Evolutionary conservation across 208 protist genomes (phyloP).

Genomic region (Crithidia expoeki): DNA sequence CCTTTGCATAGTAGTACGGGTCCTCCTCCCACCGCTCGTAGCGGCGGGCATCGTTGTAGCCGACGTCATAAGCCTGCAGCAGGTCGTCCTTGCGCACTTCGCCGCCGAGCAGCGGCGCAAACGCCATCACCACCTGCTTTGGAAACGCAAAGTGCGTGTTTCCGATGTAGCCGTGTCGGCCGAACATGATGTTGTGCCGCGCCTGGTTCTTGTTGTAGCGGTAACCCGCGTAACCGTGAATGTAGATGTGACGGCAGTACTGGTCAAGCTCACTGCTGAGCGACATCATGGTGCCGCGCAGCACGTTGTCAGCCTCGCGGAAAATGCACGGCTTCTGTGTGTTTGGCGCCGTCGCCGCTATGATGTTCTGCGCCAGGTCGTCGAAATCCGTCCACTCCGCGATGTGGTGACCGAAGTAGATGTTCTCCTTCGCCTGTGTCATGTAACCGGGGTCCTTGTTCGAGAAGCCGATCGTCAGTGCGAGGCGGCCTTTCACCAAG

Average conservation of each 20-base stretch:
- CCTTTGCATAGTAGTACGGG: constrained; percentile 88
- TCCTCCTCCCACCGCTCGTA: constrained; percentile 93
- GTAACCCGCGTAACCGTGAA: constrained; percentile 86
- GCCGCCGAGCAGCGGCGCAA: constrained; percentile 67
- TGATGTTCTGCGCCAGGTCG: constrained; percentile 84
- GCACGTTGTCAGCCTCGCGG: constrained; percentile 84
- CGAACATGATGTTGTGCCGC: constrained; percentile 88
- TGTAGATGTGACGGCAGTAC: constrained; percentile 89
- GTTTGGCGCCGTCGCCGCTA: constrained; percentile 86
- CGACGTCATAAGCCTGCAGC: constrained; percentile 83
- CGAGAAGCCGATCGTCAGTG: constrained; percentile 88
- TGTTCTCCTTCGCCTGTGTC: constrained; percentile 75
- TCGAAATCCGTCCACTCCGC: constrained; percentile 72
- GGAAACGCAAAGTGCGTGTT: constrained; percentile 85
- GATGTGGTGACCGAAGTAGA: constrained; percentile 92
- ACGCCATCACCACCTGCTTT: constrained; percentile 73
- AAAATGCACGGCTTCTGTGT: constrained; percentile 85
- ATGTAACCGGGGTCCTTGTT: constrained; percentile 88
- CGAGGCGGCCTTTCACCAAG: constrained; percentile 74
- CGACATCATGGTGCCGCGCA: constrained; percentile 90
- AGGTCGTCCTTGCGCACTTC: constrained; percentile 58
- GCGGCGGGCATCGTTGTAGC: constrained; percentile 84
- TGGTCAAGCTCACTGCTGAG: constrained; percentile 89
- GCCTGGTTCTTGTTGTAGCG: constrained; percentile 81
- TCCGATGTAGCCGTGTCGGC: constrained; percentile 79